Evolutionary conservation across 2,329 filamentous ascomycete genomes (phyloP).

Genomic region (Orbilia blumenaviensis): DNA sequence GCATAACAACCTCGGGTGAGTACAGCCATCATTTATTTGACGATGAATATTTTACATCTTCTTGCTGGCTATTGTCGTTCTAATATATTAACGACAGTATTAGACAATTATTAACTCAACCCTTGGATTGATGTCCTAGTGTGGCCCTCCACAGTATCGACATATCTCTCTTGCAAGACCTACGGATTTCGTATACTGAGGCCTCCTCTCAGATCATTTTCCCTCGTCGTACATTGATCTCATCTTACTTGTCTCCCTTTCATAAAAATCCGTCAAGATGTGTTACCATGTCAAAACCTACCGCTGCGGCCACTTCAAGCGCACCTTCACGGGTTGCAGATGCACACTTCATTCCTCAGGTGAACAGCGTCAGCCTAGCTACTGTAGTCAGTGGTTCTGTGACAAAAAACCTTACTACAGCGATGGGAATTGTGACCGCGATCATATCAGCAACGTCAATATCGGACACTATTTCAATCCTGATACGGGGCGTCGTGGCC

Average conservation of each 20-base stretch:
- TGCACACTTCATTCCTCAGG: conserved; percentile 19
- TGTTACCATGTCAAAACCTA: conserved; percentile 32
- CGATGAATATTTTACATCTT: not conserved
- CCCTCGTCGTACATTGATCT: not conserved
- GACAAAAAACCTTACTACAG: conserved; percentile 37
- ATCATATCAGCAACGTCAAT: conserved; percentile 26
- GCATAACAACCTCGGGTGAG: conserved; percentile 6
- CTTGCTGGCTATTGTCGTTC: not conserved
- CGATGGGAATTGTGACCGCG: conserved; percentile 13
- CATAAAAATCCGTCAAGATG: conserved; percentile 5
- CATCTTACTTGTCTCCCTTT: not conserved
- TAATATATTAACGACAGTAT: not conserved
- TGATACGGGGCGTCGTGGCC: not conserved
- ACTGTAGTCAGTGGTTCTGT: conserved; percentile 42
- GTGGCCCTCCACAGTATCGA: not conserved
- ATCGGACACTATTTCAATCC: conserved; percentile 32
- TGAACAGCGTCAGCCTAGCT: conserved; percentile 28
- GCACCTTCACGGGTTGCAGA: conserved; percentile 3
- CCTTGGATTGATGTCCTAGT: no score
- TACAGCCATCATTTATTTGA: not conserved
- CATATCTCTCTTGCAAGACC: not conserved
- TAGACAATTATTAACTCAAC: not conserved
- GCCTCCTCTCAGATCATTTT: not conserved
- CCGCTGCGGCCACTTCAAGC: conserved; percentile 42
- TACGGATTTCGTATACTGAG: not conserved